phyloP scores from a whole-genome alignment of 2,329 filamentous ascomycete genomes.

The Aspergillus pseudoterreus region DNA sequence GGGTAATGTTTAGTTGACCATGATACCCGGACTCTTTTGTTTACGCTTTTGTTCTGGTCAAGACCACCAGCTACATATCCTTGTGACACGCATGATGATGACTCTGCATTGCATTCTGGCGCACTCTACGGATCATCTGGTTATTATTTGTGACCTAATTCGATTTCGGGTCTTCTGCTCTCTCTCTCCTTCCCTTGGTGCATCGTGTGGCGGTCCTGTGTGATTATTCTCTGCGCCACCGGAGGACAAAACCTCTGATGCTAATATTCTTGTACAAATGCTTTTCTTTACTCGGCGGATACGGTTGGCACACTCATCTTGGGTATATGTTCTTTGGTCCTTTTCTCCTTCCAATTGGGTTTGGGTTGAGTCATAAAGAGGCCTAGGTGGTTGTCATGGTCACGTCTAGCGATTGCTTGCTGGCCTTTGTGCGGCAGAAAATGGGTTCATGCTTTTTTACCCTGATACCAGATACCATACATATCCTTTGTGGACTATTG shows the following conservation, averaged over 20 bases:
- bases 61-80: conserved; percentile 19
- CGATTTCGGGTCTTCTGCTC: conserved; percentile 17
- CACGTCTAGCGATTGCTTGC: conserved; percentile 13
- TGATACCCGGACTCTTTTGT: conserved; percentile 17
- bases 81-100: conserved; percentile 35
- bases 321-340: conserved; percentile 14
- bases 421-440: conserved; percentile 14
- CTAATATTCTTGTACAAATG: conserved; percentile 34
- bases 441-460: conserved; percentile 6
- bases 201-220: conserved; percentile 30
- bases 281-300: conserved; percentile 16
- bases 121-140: conserved; percentile 28
- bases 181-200: conserved; percentile 22
- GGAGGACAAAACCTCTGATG: conserved; percentile 14
- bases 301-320: conserved; percentile 13
- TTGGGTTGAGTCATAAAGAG: conserved; percentile 11
- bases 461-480: conserved; percentile 31
- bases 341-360: conserved; percentile 9
- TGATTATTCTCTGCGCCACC: conserved; percentile 19
- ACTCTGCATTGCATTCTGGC: conserved; percentile 39
- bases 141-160: conserved; percentile 20
- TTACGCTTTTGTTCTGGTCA: conserved; percentile 9
- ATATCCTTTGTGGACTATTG: conserved; percentile 13
- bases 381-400: conserved; percentile 13
- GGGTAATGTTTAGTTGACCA: conserved; percentile 16